A percentile compares a stretch with the other conserved stretches of the same genome.
These are phyloP conservation scores for Drechslera avenae DNA, from an alignment of 2,329 filamentous ascomycete species.

Conservation along the genomic window DNA sequence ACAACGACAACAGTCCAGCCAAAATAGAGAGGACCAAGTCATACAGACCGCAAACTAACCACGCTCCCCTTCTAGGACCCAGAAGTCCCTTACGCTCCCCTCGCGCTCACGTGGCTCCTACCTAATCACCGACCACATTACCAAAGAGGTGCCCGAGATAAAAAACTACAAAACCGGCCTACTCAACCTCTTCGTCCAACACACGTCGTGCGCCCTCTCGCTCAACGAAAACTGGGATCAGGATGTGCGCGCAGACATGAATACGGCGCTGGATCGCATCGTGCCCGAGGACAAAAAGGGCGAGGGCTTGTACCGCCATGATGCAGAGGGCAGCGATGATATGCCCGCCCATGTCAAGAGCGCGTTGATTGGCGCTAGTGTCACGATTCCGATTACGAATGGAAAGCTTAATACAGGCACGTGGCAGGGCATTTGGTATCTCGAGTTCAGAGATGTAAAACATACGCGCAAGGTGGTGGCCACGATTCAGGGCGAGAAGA, in stretches of 20 bases:
- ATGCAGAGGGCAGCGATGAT: constrained; percentile 85
- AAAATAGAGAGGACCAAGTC: too few species aligned
- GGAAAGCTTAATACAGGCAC: constrained; percentile 73
- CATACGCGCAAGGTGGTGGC: constrained; percentile 85
- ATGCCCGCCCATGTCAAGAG: constrained; percentile 98
- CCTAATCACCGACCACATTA: constrained; percentile 80
- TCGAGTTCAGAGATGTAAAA: constrained; percentile 80
- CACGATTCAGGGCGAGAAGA: constrained; percentile 88
- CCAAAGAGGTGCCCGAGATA: constrained; percentile 76
- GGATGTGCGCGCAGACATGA: constrained; percentile 93
- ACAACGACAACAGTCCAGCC: too few species aligned
- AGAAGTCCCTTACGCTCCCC: constrained; percentile 83
- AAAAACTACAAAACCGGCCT: constrained; percentile 73
- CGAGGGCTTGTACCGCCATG: constrained; percentile 74
- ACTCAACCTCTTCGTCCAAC: constrained; percentile 90
- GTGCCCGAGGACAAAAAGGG: constrained; percentile 74
- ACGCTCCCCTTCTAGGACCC: constrained; percentile 53
- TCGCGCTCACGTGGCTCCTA: constrained; percentile 80
- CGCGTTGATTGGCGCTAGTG: constrained; percentile 82
- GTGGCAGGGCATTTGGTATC: constrained; percentile 93
- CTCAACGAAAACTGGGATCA: constrained; percentile 91
- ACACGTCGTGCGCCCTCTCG: constrained; percentile 87
- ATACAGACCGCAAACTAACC: background rate
- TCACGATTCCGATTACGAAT: constrained; percentile 88
- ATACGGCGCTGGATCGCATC: constrained; percentile 87